Percentiles rank a stretch among this genome's conserved stretches.
phyloP scores from a whole-genome alignment of 192 early-diverging fungal species.

The Chytriomyces sp. region DNA sequence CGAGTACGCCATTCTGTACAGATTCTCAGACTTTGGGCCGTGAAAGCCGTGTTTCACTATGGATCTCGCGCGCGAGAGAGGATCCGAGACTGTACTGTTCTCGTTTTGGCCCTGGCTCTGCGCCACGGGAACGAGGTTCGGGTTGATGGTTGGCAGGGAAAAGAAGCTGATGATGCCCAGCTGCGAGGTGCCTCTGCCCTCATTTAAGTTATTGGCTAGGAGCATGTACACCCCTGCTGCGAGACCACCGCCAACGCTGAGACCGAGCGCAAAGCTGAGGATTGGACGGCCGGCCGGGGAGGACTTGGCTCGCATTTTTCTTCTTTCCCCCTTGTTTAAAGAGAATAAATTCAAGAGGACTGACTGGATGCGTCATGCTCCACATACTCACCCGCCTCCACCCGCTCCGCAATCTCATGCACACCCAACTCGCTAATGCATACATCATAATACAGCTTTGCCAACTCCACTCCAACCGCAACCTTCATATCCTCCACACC shows the following conservation, averaged over 20 bases:
- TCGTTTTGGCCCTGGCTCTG: not conserved
- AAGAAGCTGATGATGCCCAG: not conserved
- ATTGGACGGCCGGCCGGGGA: too few species aligned
- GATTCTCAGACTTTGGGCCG: conserved; percentile 3
- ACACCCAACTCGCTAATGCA: conserved; percentile 9
- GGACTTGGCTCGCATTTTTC: too few species aligned
- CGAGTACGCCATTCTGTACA: conserved; percentile 7
- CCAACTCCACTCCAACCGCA: conserved; percentile 1
- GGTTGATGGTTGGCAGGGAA: not conserved
- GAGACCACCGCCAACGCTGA: not conserved
- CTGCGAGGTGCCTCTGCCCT: not conserved
- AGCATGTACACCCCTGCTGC: not conserved
- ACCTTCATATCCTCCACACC: not conserved
- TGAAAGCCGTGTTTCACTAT: not conserved
- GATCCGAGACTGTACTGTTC: not conserved
- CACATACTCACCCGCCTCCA: not conserved
- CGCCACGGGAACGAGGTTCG: not conserved
- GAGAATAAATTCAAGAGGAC: too few species aligned
- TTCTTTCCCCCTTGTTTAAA: too few species aligned
- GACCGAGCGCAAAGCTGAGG: not conserved
- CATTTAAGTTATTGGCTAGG: not conserved
- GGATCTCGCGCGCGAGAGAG: not conserved
- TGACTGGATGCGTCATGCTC: too few species aligned
- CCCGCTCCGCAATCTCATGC: conserved; percentile 16
- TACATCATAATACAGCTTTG: conserved; percentile 17